Conservation (phyloP, 208 protist genomes). For the Spongospora subterranea region DNA sequence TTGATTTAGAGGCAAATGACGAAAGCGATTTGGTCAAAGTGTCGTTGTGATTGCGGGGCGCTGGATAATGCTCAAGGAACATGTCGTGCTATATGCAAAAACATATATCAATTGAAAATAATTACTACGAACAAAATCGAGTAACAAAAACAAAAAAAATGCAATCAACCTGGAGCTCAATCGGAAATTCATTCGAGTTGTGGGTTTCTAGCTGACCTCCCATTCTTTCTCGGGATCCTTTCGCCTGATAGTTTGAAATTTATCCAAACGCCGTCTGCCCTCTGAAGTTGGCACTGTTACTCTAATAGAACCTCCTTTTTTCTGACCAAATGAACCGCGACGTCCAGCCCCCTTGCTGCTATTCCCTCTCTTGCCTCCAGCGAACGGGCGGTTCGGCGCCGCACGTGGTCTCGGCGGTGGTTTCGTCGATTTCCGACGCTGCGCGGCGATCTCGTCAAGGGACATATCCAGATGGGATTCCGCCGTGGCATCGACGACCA, state of each 20-base stretch:
- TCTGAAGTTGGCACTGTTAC: too few relatives aligned
- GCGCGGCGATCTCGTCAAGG: constrained; percentile 26
- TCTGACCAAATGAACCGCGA: background rate
- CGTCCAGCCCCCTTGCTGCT: background rate
- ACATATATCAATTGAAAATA: background rate
- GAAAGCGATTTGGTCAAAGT: background rate
- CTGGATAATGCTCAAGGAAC: constrained; percentile 30
- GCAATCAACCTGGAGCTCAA: too few relatives aligned
- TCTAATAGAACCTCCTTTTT: too few relatives aligned
- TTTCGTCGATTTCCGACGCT: background rate
- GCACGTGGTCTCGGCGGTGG: background rate
- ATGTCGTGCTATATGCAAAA: background rate
- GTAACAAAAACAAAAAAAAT: too few relatives aligned
- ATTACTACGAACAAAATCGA: too few relatives aligned
- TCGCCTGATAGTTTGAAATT: background rate
- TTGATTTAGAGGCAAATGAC: background rate
- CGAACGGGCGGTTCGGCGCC: background rate
- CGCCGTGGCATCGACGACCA: too few relatives aligned
- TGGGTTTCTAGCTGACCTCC: background rate
- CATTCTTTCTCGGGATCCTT: background rate
- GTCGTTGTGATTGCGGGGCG: background rate
- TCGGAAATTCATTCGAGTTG: background rate
- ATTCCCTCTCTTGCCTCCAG: too few relatives aligned
- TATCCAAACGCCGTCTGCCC: background rate
- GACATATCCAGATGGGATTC: constrained; percentile 32